Evolutionary conservation across 768 basidiomycete genomes (phyloP), one percentile per base, ranked within the genome.

Genomic region (Tricholoma hemisulphureum): DNA sequence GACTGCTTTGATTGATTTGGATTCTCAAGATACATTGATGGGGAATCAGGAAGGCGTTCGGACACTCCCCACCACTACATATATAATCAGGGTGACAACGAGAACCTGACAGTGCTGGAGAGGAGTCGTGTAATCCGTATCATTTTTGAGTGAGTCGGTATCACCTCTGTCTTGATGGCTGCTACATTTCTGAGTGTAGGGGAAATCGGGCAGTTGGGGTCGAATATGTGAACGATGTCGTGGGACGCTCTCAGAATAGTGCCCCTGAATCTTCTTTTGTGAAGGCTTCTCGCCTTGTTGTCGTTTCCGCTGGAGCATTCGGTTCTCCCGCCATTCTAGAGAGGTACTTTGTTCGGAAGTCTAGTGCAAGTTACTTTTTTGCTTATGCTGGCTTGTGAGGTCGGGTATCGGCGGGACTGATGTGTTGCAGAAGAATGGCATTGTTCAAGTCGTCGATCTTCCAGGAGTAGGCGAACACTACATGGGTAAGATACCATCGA

Each of bases 381-480:
- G 16, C 26, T 10, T 59, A 31, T 58, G 31, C 32, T 21, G 62
- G 0, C 65, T 50, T 20, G 9, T 37, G 43, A 74, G 74, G 29
- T 88, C 86, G 0, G 89, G 91, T 6, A 86, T 95, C 54, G 91
- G 91, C 2, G 76, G 80, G 0, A 62, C 66, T 2, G 65, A 70
- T 0, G 61, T 87, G 37, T 72, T 91, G 37, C 64, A 78, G 37
- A 71, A 70, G 31, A 71, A 80, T 53, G 76, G 75, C 10, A 79
- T 93, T 29, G 62, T 71, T 6, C 73, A 77, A 57, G 51, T 83
- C 24, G 77, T 88, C 13, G 83, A 89, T 54, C 80, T 92, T 13
- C 88, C 89, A 1, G 87, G 86, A 16, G 91, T 95, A 0, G 91
- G 91, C 10, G 86, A 88, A 65, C 82, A 90, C 60, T 84, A 82